A percentile compares a stretch with the other conserved stretches of the same genome.
Evolutionary conservation across 148 eudicot species (phyloP).

Genomic region (Rhododendron griersonianum): DNA sequence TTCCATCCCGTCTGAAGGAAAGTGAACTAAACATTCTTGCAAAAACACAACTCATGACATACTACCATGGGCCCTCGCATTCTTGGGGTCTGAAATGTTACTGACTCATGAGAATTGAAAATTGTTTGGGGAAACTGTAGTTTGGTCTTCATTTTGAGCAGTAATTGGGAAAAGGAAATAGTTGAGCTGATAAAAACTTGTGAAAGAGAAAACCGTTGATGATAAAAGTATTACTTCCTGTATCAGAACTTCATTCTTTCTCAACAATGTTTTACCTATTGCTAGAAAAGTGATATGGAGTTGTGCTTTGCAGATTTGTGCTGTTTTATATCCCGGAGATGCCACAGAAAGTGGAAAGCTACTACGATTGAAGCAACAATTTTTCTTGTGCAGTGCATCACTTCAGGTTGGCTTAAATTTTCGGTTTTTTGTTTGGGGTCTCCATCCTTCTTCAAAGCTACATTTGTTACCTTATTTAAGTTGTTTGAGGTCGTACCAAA

Average conservation of each 20-base stretch:
- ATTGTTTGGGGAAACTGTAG: background rate
- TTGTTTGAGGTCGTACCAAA: background rate
- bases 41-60: background rate
- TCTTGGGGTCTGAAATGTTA: background rate
- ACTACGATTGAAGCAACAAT: slow-evolving; percentile 91
- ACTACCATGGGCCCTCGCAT: background rate
- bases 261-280: background rate
- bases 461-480: background rate
- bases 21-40: background rate
- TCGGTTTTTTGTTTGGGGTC: background rate
- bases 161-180: background rate
- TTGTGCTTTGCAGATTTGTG: slow-evolving; percentile 72
- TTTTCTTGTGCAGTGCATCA: slow-evolving; percentile 95
- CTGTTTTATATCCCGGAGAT: slow-evolving; percentile 96
- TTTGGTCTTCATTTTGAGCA: background rate
- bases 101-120: background rate
- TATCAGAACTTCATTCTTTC: background rate
- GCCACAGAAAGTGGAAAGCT: slow-evolving; percentile 90
- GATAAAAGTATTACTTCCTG: background rate
- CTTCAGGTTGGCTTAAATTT: slow-evolving; percentile 63
- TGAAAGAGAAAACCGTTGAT: background rate
- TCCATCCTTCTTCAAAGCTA: slow-evolving; percentile 4
- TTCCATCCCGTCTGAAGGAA: background rate
- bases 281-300: background rate
- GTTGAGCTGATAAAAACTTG: background rate